These are phyloP conservation scores for Mycena citricolor DNA, from an alignment of 1,284 basidiomycete genomes.

Conservation along the genomic window DNA sequence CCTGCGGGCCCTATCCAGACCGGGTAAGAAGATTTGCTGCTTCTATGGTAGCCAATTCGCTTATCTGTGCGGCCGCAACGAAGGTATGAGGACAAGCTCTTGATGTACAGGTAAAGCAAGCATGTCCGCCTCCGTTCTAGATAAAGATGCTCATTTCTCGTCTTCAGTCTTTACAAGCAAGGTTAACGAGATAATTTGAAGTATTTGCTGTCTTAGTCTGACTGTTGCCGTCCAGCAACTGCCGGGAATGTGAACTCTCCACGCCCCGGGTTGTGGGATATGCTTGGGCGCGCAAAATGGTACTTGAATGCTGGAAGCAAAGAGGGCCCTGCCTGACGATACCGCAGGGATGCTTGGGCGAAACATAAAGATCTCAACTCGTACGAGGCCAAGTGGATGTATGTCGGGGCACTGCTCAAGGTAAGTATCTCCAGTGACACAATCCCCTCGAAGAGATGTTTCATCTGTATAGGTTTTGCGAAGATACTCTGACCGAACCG, in stretches of 20 bases:
- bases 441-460: neutral
- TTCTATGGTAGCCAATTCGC: neutral
- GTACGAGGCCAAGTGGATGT: conserved; percentile 85
- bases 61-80: neutral
- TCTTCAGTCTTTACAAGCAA: conserved; percentile 87
- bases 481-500: conserved; percentile 81
- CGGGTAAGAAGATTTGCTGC: conserved; percentile 29
- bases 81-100: conserved; percentile 91
- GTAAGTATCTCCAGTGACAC: conserved; percentile 38
- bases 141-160: conserved; percentile 7
- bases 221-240: conserved; percentile 71
- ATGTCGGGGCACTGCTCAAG: conserved; percentile 86
- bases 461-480: conserved; percentile 60
- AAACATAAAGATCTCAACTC: conserved; percentile 82
- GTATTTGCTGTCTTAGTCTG: conserved; percentile 7
- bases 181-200: conserved; percentile 48
- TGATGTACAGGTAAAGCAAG: conserved; percentile 79
- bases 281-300: conserved; percentile 95
- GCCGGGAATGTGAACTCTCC: conserved; percentile 80
- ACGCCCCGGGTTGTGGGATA: conserved; percentile 88
- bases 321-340: too few species aligned
- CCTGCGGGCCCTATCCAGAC: conserved; percentile 97
- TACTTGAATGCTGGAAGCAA: conserved; percentile 34
- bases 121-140: neutral
- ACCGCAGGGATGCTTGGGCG: conserved; percentile 88